These are phyloP conservation scores for Ogataea nakhonphanomensis DNA, from an alignment of 805 yeast genomes.

Conservation along the genomic window DNA sequence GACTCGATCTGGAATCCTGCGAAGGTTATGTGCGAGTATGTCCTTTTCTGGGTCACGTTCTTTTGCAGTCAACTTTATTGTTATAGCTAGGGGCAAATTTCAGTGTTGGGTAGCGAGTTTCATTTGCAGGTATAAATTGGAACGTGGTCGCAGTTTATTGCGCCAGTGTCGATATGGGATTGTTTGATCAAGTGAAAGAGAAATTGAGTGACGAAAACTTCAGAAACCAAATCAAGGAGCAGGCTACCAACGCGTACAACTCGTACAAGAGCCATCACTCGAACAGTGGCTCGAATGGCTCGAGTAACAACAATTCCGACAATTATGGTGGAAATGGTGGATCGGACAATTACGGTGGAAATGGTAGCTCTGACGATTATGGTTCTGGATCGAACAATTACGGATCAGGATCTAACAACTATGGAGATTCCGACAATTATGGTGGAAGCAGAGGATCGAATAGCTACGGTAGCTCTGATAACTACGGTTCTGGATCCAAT, in stretches of 20 bases:
- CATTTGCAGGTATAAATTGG: conserved; percentile 7
- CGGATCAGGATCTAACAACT: conserved; percentile 29
- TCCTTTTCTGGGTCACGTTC: neutral
- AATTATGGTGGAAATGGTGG: conserved; percentile 16
- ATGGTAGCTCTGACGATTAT: conserved; percentile 17
- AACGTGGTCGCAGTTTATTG: neutral
- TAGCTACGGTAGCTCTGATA: no score
- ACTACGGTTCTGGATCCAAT: conserved; percentile 21
- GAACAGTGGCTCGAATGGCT: no score
- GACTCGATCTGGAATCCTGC: no score
- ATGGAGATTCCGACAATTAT: conserved; percentile 32
- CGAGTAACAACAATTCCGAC: conserved; percentile 16
- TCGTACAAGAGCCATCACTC: conserved; percentile 16
- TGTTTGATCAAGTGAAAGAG: conserved; percentile 41
- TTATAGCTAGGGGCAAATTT: conserved; percentile 3
- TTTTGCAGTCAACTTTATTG: conserved; percentile 1
- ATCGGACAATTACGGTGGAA: conserved; percentile 30
- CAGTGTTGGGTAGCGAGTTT: conserved; percentile 1
- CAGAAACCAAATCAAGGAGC: conserved; percentile 21
- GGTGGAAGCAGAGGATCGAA: conserved; percentile 3
- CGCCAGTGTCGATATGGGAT: conserved; percentile 30
- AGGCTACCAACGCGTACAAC: conserved; percentile 30
- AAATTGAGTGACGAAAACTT: conserved; percentile 27
- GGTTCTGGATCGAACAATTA: conserved; percentile 32
- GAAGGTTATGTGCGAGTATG: no score